These are phyloP conservation scores for Phlyctochytrium planicorne DNA, from an alignment of 192 early-diverging fungal genomes.

Conservation along the genomic window DNA sequence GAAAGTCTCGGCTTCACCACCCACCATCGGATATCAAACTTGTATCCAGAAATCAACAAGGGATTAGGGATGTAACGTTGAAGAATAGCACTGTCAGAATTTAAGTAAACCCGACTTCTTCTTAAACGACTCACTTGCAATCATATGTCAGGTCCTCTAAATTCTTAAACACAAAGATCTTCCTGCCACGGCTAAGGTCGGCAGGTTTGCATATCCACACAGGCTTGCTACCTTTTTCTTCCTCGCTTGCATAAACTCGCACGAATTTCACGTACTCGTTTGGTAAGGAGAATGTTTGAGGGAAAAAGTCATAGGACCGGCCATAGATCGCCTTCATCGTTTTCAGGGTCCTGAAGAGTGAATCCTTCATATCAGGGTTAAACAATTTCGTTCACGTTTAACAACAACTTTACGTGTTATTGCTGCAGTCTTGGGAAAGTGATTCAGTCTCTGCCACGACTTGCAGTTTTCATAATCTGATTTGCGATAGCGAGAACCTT, in stretches of 20 bases:
- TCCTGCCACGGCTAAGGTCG: slow-evolving; percentile 46
- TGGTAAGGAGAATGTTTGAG: slow-evolving; percentile 43
- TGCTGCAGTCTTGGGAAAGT: slow-evolving; percentile 44
- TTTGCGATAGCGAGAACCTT: slow-evolving; percentile 37
- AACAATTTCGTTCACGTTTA: not conserved
- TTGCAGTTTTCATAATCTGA: slow-evolving; percentile 37
- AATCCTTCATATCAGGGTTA: slow-evolving; percentile 27
- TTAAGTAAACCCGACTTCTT: not conserved
- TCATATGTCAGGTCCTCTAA: slow-evolving; percentile 46
- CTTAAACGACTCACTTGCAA: slow-evolving; percentile 31
- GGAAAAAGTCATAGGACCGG: slow-evolving; percentile 40
- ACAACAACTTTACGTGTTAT: slow-evolving; percentile 38
- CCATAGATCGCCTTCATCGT: slow-evolving; percentile 50
- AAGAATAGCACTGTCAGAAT: slow-evolving; percentile 35
- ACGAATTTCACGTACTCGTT: slow-evolving; percentile 48
- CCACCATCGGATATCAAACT: slow-evolving; percentile 52
- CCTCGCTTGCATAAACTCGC: slow-evolving; percentile 35
- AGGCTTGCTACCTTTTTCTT: slow-evolving; percentile 28
- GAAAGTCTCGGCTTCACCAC: not conserved
- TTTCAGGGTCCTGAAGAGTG: slow-evolving; percentile 37
- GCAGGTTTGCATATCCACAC: slow-evolving; percentile 54
- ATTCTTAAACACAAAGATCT: slow-evolving; percentile 47
- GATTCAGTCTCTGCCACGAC: slow-evolving; percentile 44
- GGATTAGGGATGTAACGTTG: slow-evolving; percentile 48
- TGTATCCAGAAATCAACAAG: slow-evolving; percentile 48